phyloP scores from a whole-genome alignment of 1,139 yeast genomes.

The Arxiozyma slooffiae region DNA sequence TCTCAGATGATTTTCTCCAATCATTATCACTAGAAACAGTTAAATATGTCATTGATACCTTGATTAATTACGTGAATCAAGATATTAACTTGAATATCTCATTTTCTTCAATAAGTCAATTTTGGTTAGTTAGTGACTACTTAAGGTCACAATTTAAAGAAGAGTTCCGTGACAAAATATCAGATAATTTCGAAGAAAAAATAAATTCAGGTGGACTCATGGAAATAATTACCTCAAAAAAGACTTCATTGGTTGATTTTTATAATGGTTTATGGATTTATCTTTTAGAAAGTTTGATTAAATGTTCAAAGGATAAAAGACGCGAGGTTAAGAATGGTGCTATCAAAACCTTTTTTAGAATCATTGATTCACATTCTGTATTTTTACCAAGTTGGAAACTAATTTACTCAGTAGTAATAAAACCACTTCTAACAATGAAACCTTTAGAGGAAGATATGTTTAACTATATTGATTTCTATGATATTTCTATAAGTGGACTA shows the following conservation, averaged over 20 bases:
- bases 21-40: constrained; percentile 57
- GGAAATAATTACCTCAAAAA: constrained; percentile 12
- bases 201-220: constrained; percentile 9
- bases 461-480: constrained; percentile 20
- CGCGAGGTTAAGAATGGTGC: constrained; percentile 85
- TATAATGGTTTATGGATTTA: constrained; percentile 49
- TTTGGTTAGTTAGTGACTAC: constrained; percentile 83
- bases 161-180: constrained; percentile 4
- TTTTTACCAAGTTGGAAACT: constrained; percentile 48
- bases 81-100: constrained; percentile 69
- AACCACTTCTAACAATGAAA: constrained; percentile 31
- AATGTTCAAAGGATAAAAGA: constrained; percentile 52
- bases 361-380: constrained; percentile 68
- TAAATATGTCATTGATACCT: constrained; percentile 56
- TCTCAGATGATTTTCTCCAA: constrained; percentile 73
- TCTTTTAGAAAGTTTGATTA: constrained; percentile 50
- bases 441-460: constrained; percentile 19
- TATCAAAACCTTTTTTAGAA: constrained; percentile 75
- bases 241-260: constrained; percentile 9
- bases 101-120: constrained; percentile 81
- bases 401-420: constrained; percentile 44
- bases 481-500: constrained; percentile 30
- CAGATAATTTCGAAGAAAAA: constrained; percentile 6
- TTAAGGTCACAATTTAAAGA: constrained; percentile 33
- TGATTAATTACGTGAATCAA: constrained; percentile 64